Evolutionary conservation across 192 early-diverging fungal species (phyloP), one percentile per base, ranked within the genome.

Genomic region (Haplosporangium gracile): DNA sequence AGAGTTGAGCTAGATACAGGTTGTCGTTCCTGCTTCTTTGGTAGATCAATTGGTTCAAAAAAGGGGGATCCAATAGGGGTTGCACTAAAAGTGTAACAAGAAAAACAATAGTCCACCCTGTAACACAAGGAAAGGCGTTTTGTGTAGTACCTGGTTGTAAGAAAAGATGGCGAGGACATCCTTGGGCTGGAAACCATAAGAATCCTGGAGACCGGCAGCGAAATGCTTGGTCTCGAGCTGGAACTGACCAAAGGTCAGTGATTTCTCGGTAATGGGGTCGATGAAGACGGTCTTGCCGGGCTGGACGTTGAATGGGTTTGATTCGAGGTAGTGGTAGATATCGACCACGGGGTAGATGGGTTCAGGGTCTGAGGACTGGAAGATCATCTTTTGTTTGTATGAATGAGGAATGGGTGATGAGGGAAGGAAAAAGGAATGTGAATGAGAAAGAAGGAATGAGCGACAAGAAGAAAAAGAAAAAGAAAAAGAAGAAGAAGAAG

Each of bases 161-260:
- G 94, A 83, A 42, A 94, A 91, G 34, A 95, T 83, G 43, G 91
- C 95, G 11, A 97, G 88, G 10, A 93, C 90, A 74, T 96, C 94
- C 26, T 92, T 92, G 29, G 89, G 91, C 26, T 91, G 81, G 42
- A 97, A 87, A 0, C 89, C 89, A 53, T 91, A 79, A 0, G 68
- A 83, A 68, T 92, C 86, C 70, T 79, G 79, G 71, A 93, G 88
- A 3, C 93, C 93, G 53, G 84, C 81, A 65, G 90, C 90, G 34
- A 95, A 87, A 7, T 79, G 70, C 72, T 89, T 83, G 38, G 91
- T 87, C n/a, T 88, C 60, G 53, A 76, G 51, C 42, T 84, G 78
- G 47, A 93, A 70, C 78, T 92, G 78, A 8, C 78, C 82, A 78
- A 86, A 92, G 29, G 94, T 89, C 49, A 93, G 34, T 11, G 70